phyloP scores from a whole-genome alignment of 108 stramenopile species.

The Nitzschia sp. region DNA sequence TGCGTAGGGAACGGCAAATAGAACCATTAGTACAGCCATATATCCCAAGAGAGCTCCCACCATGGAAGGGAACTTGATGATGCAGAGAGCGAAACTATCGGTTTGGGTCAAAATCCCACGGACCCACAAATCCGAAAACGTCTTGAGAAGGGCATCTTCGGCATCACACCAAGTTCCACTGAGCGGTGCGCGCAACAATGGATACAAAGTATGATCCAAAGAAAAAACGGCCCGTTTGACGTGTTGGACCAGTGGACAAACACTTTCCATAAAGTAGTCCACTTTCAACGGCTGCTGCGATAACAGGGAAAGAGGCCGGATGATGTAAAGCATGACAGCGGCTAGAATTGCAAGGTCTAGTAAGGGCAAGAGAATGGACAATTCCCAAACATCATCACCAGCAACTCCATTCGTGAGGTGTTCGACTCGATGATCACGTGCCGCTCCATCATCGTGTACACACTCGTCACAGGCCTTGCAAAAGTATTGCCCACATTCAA shows the following conservation, averaged over 20 bases:
- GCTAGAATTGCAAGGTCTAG: not conserved
- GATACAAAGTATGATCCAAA: not conserved
- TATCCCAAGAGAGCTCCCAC: not conserved
- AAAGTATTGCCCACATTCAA: not conserved
- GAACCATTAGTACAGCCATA: not conserved
- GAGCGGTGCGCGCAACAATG: not conserved
- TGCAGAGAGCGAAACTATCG: not conserved
- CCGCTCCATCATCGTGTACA: not conserved
- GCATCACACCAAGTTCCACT: not conserved
- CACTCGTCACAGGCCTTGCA: not conserved
- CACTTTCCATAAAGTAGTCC: not conserved
- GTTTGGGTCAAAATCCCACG: not conserved
- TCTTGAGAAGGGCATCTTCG: not conserved
- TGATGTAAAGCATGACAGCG: not conserved
- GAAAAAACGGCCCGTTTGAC: not conserved
- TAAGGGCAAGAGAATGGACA: not conserved
- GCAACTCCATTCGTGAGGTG: not conserved
- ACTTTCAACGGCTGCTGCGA: not conserved
- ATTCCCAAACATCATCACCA: too few species aligned
- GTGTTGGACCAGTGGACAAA: conserved; percentile 9
- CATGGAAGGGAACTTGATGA: not conserved
- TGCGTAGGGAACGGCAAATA: not conserved
- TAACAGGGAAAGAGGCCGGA: not conserved
- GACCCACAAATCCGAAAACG: not conserved
- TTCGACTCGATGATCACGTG: not conserved